phyloP scores from a whole-genome alignment of 78 protist genomes.

The Emiliania huxleyi region DNA sequence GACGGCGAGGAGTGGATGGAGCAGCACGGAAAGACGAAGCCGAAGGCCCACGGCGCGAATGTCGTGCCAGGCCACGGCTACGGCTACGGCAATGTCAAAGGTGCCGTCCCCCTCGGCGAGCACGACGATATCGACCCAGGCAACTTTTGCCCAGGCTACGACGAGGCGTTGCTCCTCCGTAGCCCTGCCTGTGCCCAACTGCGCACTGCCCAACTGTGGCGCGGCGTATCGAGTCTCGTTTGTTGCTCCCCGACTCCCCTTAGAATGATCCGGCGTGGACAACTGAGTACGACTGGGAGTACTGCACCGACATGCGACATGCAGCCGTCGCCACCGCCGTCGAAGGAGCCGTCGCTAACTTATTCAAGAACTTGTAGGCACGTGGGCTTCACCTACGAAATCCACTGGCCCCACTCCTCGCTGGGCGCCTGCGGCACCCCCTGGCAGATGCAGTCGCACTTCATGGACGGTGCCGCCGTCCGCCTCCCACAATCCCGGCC shows the following conservation, averaged over 20 bases:
- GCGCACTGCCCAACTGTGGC: too few relatives aligned
- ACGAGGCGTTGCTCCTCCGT: too few relatives aligned
- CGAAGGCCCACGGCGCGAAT: background rate
- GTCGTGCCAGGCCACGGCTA: background rate
- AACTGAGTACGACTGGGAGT: background rate
- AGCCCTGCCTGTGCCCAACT: too few relatives aligned
- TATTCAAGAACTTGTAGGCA: too few relatives aligned
- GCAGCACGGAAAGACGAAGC: background rate
- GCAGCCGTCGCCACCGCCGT: too few relatives aligned
- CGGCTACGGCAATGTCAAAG: too few relatives aligned
- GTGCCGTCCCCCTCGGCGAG: too few relatives aligned
- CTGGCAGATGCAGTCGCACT: slow-evolving; percentile 8
- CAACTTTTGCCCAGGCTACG: background rate
- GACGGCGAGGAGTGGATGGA: background rate
- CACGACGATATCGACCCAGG: too few relatives aligned
- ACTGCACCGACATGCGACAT: slow-evolving; percentile 19
- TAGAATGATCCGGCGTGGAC: background rate
- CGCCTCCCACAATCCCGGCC: too few relatives aligned
- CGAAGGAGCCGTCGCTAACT: too few relatives aligned
- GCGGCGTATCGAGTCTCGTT: too few relatives aligned
- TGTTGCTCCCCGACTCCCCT: too few relatives aligned
- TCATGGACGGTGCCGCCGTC: slow-evolving; percentile 3
- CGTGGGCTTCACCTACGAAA: slow-evolving; percentile 3
- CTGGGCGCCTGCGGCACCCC: slow-evolving; percentile 14
- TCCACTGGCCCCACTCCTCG: slow-evolving; percentile 28